Evolutionary conservation across 1,139 yeast genomes (phyloP).

Genomic region (Schwanniomyces etchellsii): DNA sequence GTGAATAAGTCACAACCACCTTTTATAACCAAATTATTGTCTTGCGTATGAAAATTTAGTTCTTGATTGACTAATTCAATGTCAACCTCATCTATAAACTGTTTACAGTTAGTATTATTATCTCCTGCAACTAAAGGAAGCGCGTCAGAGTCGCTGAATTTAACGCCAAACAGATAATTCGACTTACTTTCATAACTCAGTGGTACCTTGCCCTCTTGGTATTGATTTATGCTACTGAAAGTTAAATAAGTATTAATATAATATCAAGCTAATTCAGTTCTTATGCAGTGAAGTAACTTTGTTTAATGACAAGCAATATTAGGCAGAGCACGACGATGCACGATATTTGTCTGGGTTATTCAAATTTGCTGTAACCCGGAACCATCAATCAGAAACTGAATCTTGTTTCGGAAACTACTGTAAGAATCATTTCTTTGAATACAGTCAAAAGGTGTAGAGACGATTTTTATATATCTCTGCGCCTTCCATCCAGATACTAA

Average conservation of each 20-base stretch:
- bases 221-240: too few relatives aligned
- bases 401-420: conserved; percentile 4
- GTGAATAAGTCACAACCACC: conserved; percentile 96
- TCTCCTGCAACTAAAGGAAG: too few relatives aligned
- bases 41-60: conserved; percentile 80
- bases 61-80: conserved; percentile 85
- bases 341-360: too few relatives aligned
- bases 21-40: conserved; percentile 62
- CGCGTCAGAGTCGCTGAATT: too few relatives aligned
- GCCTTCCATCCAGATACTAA: conserved; percentile 22
- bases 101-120: conserved; percentile 14
- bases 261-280: too few relatives aligned
- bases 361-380: conserved; percentile 11
- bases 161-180: too few relatives aligned
- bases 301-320: too few relatives aligned
- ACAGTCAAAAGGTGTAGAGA: conserved; percentile 12
- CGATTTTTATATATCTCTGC: conserved; percentile 22
- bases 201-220: too few relatives aligned
- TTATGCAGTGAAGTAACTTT: too few relatives aligned
- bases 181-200: conserved; percentile 1
- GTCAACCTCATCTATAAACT: conserved; percentile 91
- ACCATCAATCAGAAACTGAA: conserved; percentile 12
- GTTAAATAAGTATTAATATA: too few relatives aligned
- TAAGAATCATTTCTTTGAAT: background rate
- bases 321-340: too few relatives aligned